Percentiles rank a stretch among this genome's conserved stretches.
phyloP scores from a whole-genome alignment of 2,329 filamentous ascomycete genomes.

The Ophiocordyceps camponoti-saundersi region DNA sequence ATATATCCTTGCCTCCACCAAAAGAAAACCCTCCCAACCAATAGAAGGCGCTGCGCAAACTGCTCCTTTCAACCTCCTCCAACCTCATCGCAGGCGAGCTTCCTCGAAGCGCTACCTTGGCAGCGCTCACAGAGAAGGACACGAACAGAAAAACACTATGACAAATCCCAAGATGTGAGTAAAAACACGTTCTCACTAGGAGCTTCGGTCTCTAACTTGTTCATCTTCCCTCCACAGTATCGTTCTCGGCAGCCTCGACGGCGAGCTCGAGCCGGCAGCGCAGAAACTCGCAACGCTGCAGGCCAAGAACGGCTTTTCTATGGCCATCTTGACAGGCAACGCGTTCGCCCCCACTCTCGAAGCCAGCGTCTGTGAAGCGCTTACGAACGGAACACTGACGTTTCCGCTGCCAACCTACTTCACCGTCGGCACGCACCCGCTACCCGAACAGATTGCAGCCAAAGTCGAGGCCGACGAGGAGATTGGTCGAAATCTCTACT shows the following conservation, averaged over 20 bases:
- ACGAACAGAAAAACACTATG: slow-evolving; percentile 14
- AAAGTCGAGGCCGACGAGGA: slow-evolving; percentile 58
- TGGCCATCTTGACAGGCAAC: slow-evolving; percentile 72
- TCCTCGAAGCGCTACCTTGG: not conserved
- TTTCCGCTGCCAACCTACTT: slow-evolving; percentile 85
- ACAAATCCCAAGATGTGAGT: slow-evolving; percentile 31
- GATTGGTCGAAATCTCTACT: slow-evolving; percentile 82
- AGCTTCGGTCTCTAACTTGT: too few relatives aligned
- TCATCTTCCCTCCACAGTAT: slow-evolving; percentile 32
- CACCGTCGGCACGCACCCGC: slow-evolving; percentile 54
- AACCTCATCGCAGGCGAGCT: not conserved
- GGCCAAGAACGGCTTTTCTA: slow-evolving; percentile 71
- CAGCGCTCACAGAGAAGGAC: not conserved
- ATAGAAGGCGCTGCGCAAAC: slow-evolving; percentile 15
- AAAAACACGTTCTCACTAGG: too few relatives aligned
- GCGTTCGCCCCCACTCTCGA: slow-evolving; percentile 52
- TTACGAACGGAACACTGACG: slow-evolving; percentile 55
- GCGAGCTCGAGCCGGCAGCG: slow-evolving; percentile 59
- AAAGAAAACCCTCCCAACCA: slow-evolving; percentile 7
- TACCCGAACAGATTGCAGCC: slow-evolving; percentile 54
- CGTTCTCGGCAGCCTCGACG: slow-evolving; percentile 70
- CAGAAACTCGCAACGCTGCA: slow-evolving; percentile 68
- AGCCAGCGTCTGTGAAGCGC: slow-evolving; percentile 37
- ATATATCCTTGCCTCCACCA: slow-evolving; percentile 1
- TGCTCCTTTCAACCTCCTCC: slow-evolving; percentile 10